phyloP scores from a whole-genome alignment of 768 basidiomycete genomes.

The Lactifluus volemus region DNA sequence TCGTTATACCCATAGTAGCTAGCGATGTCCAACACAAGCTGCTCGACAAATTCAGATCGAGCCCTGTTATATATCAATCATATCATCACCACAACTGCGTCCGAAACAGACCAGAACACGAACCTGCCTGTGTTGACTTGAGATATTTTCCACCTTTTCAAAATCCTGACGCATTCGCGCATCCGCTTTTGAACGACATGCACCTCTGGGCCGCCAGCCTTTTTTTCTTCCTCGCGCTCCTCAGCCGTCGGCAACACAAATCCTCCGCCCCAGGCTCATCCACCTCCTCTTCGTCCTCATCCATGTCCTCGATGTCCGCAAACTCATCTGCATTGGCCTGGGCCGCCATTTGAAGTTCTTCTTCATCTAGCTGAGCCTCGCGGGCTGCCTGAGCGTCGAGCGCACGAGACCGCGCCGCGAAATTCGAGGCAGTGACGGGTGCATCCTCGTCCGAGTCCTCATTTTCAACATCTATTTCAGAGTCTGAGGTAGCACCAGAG shows the following conservation, averaged over 20 bases:
- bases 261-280: slow-evolving; percentile 36
- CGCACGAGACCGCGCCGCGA: slow-evolving; percentile 73
- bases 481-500: slow-evolving; percentile 41
- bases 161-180: slow-evolving; percentile 62
- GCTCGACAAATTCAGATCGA: slow-evolving; percentile 83
- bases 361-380: slow-evolving; percentile 60
- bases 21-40: slow-evolving; percentile 81
- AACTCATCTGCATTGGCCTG: slow-evolving; percentile 23
- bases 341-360: slow-evolving; percentile 54
- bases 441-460: slow-evolving; percentile 36
- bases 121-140: slow-evolving; percentile 57
- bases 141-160: slow-evolving; percentile 62
- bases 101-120: slow-evolving; percentile 22
- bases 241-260: slow-evolving; percentile 64
- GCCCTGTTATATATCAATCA: slow-evolving; percentile 44
- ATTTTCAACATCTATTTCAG: slow-evolving; percentile 27
- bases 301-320: slow-evolving; percentile 29
- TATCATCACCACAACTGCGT: slow-evolving; percentile 1
- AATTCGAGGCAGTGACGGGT: slow-evolving; percentile 67
- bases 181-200: slow-evolving; percentile 72
- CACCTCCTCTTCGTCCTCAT: slow-evolving; percentile 28
- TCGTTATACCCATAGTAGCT: slow-evolving; percentile 98
- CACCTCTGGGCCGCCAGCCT: slow-evolving; percentile 59
- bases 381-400: slow-evolving; percentile 57
- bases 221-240: slow-evolving; percentile 67